Evolutionary conservation across 2,329 filamentous ascomycete genomes (phyloP), one percentile per base, ranked within the genome.

Genomic region (Lasiodiplodia gonubiensis): DNA sequence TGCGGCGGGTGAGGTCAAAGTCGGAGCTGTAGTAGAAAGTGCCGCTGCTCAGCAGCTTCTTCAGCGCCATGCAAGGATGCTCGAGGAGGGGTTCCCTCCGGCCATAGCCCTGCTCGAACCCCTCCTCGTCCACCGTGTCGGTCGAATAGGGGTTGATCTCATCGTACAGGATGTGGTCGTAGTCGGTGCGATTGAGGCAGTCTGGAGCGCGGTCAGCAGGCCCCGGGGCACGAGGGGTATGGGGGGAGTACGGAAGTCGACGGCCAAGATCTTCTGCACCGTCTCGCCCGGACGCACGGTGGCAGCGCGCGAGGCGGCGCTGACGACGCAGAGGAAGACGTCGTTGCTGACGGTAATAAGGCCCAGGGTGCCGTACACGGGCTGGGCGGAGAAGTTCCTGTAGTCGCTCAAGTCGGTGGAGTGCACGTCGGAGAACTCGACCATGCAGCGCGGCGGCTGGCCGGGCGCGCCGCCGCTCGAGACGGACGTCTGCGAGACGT

Each of bases 11-110:
- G 59, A 99, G 84, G 77, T 99, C 94, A 78, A 99, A 99, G 78
- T 98, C 93, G n/a, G 93, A 92, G 76, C 93, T 97, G 81, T 97
- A 99, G 78, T 98, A 99, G 77, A 99, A 99, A 35, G 91, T 97
- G 30, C 94, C 94, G 77, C 96, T 94, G 75, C 92, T 91, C 67
- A 99, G 83, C 46, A 99, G 86, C 83, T 97, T 98, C 79, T 94
- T 94, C 68, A 99, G 80, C 54, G 95, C 92, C 73, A 93, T 83
- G 78, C 94, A 98, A 7, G 95, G 95, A 78, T 97, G 93, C 74
- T 97, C 93, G 35, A 92, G 79, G 30, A 89, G 80, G 51, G 88
- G 83, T 52, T 97, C 93, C 67, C 89, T 86, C 67, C 90, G 88
- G 67, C 80, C 78, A 68, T 80, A 80, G 46, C 82, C 81, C 74